Percentiles rank a stretch among this genome's conserved stretches.
Evolutionary conservation across 495 filamentous ascomycete genomes (phyloP).

Genomic region (Penicillium lividum): DNA sequence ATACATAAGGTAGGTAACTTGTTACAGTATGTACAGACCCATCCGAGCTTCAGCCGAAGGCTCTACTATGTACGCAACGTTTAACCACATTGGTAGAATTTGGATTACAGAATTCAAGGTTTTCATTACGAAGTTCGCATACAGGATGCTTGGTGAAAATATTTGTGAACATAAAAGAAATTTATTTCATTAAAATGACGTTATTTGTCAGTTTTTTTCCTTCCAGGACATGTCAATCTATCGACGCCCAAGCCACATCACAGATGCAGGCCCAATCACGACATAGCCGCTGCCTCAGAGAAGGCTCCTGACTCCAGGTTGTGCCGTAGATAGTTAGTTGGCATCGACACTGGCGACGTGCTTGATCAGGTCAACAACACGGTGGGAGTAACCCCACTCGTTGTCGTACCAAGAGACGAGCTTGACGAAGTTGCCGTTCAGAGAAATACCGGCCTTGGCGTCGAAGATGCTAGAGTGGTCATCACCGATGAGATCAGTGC

Average conservation of each 20-base stretch:
- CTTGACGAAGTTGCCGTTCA: constrained; percentile 99
- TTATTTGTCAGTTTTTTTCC: constrained; percentile 32
- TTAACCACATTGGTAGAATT: too few relatives aligned
- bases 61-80: too few relatives aligned
- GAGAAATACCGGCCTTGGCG: constrained; percentile 97
- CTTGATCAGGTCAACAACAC: constrained; percentile 92
- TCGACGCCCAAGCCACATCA: constrained; percentile 4
- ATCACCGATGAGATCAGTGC: constrained; percentile 89
- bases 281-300: constrained; percentile 30
- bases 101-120: too few relatives aligned
- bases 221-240: constrained; percentile 7
- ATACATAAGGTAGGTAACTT: too few relatives aligned
- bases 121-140: too few relatives aligned
- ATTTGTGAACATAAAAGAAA: constrained; percentile 24
- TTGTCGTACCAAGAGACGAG: constrained; percentile 98
- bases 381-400: constrained; percentile 96
- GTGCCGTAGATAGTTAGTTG: constrained; percentile 49
- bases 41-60: too few relatives aligned
- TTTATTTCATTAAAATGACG: constrained; percentile 37
- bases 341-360: constrained; percentile 89
- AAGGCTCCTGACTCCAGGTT: constrained; percentile 36
- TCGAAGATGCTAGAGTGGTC: constrained; percentile 95
- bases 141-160: not conserved
- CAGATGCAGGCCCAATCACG: constrained; percentile 7
- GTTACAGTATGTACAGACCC: too few relatives aligned